Conservation (phyloP, 176 grass and related monocot genomes). For the Avena sativa region DNA sequence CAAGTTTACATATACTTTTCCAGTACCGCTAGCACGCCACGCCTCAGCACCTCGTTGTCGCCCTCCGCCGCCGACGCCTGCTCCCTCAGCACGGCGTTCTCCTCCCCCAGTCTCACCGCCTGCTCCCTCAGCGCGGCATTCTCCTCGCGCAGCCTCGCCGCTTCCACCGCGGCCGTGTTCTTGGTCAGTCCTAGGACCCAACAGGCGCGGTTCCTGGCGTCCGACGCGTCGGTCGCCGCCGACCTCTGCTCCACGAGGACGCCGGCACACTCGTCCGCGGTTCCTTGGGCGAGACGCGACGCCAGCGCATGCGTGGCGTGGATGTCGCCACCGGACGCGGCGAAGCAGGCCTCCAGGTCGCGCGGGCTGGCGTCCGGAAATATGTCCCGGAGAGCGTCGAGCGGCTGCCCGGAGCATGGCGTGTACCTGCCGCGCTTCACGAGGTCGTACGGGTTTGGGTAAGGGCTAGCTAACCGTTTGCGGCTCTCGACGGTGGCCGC, state of each 20-base stretch:
- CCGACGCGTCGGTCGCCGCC: slow-evolving; percentile 2
- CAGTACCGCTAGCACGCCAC: not conserved
- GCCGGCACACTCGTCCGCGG: slow-evolving; percentile 1
- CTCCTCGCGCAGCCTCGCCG: slow-evolving; percentile 6
- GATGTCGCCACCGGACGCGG: slow-evolving; percentile 1
- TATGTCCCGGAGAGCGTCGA: not conserved
- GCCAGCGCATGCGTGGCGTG: not conserved
- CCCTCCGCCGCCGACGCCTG: not conserved
- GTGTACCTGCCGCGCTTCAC: not conserved
- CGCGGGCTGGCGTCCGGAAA: slow-evolving; percentile 3
- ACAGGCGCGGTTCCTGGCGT: slow-evolving; percentile 24
- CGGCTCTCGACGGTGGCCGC: not conserved
- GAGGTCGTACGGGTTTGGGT: not conserved
- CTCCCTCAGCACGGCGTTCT: not conserved
- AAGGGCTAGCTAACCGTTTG: not conserved
- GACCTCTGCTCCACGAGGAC: slow-evolving; percentile 23
- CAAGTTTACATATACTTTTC: not conserved
- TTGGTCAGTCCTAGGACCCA: slow-evolving; percentile 9
- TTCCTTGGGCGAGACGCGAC: not conserved
- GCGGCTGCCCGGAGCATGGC: not conserved
- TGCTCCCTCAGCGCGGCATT: not conserved
- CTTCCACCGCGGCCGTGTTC: not conserved
- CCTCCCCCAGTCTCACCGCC: not conserved
- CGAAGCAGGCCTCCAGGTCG: not conserved
- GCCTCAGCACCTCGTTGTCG: not conserved